Conservation (phyloP, 768 basidiomycete genomes). For the Gloeostereum incarnatum region DNA sequence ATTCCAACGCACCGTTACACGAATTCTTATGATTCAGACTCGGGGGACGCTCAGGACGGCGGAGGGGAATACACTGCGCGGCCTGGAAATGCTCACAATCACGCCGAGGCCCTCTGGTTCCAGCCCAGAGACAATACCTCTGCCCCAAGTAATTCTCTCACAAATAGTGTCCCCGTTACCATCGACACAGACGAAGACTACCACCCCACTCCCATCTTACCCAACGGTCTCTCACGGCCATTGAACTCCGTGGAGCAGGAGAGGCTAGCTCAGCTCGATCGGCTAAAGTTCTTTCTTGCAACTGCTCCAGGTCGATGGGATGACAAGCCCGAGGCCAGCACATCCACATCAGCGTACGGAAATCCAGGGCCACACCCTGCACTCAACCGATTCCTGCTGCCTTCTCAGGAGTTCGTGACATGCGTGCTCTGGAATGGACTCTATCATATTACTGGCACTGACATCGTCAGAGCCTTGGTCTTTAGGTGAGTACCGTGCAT, state of each 20-base stretch:
- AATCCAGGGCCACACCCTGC: conserved; percentile 50
- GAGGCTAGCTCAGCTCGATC: conserved; percentile 63
- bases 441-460: conserved; percentile 94
- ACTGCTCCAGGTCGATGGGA: conserved; percentile 78
- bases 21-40: too few relatives aligned
- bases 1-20: too few relatives aligned
- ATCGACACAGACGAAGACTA: neutral
- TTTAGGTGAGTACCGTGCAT: conserved; percentile 48
- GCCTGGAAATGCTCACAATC: neutral
- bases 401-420: conserved; percentile 79
- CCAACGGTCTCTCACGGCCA: conserved; percentile 41
- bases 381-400: conserved; percentile 81
- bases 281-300: conserved; percentile 83
- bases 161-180: too few relatives aligned
- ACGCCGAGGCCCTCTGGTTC: neutral
- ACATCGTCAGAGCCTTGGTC: conserved; percentile 91
- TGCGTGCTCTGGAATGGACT: conserved; percentile 90
- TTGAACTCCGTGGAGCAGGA: conserved; percentile 60
- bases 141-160: too few relatives aligned
- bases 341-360: conserved; percentile 12
- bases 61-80: conserved; percentile 1
- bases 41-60: too few relatives aligned
- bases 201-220: conserved; percentile 20
- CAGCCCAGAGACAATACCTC: too few relatives aligned
- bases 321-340: conserved; percentile 13